A percentile compares a stretch with the other conserved stretches of the same genome.
Evolutionary conservation across 495 filamentous ascomycete genomes (phyloP).

Genomic region (Podospora conica): DNA sequence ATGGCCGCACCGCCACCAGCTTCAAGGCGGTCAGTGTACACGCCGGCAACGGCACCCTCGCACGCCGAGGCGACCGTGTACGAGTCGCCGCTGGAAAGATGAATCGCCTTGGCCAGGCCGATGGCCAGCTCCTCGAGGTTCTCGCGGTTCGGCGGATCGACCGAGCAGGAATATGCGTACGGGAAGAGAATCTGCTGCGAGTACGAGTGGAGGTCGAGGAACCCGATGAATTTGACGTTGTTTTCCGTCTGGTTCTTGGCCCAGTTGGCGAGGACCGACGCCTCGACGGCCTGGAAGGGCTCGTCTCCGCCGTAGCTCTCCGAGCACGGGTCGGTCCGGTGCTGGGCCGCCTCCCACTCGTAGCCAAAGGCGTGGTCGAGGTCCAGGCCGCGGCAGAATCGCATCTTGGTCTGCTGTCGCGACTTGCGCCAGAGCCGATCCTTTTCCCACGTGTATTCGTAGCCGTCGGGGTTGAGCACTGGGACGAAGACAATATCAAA

Average conservation of each 20-base stretch:
- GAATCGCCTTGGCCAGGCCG: conserved; percentile 85
- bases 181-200: conserved; percentile 93
- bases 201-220: conserved; percentile 91
- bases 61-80: conserved; percentile 86
- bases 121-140: conserved; percentile 85
- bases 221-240: conserved; percentile 66
- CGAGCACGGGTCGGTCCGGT: conserved; percentile 75
- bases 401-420: conserved; percentile 72
- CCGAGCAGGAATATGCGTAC: conserved; percentile 76
- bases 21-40: conserved; percentile 45
- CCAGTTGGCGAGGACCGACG: conserved; percentile 72
- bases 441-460: conserved; percentile 85
- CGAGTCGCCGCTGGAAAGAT: conserved; percentile 61
- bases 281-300: conserved; percentile 80
- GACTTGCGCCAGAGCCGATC: conserved; percentile 97
- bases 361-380: conserved; percentile 81
- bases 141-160: conserved; percentile 76
- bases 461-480: conserved; percentile 88
- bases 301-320: conserved; percentile 82
- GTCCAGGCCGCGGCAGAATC: conserved; percentile 82
- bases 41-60: conserved; percentile 59
- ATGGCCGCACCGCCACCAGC: conserved; percentile 77
- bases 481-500: conserved; percentile 87
- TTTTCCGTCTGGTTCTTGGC: conserved; percentile 75
- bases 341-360: conserved; percentile 68